These are phyloP conservation scores for Cavenderia fasciculata DNA, from an alignment of 78 protist genomes.

Conservation along the genomic window DNA sequence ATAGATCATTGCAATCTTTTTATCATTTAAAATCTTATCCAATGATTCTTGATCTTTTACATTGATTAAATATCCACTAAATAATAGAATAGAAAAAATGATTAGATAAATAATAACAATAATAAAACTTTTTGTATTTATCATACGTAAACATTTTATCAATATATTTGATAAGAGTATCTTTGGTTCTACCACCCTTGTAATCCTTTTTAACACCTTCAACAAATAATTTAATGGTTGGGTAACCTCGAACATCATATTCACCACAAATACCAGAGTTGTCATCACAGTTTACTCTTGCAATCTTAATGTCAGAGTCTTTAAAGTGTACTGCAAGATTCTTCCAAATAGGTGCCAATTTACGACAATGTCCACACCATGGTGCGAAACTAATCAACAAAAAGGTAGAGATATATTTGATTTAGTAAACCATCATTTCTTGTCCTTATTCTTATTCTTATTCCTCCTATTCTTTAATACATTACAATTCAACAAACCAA, in stretches of 20 bases:
- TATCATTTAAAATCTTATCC: background rate
- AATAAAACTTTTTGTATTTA: background rate
- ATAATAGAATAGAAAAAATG: background rate
- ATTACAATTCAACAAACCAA: slow-evolving; percentile 17
- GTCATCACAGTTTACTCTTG: slow-evolving; percentile 37
- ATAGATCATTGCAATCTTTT: background rate
- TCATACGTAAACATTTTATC: slow-evolving; percentile 39
- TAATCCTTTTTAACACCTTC: slow-evolving; percentile 20
- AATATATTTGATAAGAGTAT: slow-evolving; percentile 5
- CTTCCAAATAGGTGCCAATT: slow-evolving; percentile 86
- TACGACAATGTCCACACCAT: slow-evolving; percentile 95
- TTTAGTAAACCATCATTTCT: too few relatives aligned
- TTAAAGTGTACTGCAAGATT: slow-evolving; percentile 44
- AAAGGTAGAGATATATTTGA: background rate
- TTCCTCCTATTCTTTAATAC: background rate
- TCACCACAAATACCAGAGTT: background rate
- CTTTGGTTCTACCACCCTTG: slow-evolving; percentile 30
- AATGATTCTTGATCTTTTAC: background rate
- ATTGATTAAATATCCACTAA: background rate
- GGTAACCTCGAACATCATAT: slow-evolving; percentile 81
- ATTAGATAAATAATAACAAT: background rate
- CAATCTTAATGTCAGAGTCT: slow-evolving; percentile 13
- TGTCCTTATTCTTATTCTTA: too few relatives aligned
- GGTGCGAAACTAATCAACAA: slow-evolving; percentile 79
- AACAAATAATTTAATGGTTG: slow-evolving; percentile 77